Conservation (phyloP, 2,329 filamentous ascomycete species). For the Fusarium tuaranense region DNA sequence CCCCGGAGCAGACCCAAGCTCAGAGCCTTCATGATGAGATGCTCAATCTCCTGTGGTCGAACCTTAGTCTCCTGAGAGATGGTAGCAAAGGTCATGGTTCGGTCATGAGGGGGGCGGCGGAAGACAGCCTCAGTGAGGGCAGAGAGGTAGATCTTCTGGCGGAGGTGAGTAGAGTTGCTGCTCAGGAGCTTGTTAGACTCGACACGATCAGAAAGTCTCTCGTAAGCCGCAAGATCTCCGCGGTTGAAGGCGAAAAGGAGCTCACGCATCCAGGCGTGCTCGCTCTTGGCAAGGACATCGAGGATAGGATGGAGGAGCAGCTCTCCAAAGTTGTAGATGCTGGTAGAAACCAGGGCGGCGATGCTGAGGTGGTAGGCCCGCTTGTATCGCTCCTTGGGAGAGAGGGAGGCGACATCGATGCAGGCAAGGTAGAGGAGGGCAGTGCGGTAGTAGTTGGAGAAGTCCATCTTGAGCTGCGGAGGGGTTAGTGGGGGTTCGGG, state of each 20-base stretch:
- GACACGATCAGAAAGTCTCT: slow-evolving; percentile 84
- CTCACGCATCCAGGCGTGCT: slow-evolving; percentile 88
- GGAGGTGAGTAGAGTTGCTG: slow-evolving; percentile 84
- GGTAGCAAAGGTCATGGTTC: slow-evolving; percentile 90
- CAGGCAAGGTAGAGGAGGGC: slow-evolving; percentile 97
- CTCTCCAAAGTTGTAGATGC: slow-evolving; percentile 99
- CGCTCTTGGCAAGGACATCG: slow-evolving; percentile 78
- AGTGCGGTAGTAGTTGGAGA: slow-evolving; percentile 96
- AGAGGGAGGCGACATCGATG: slow-evolving; percentile 83
- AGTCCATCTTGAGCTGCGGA: slow-evolving; percentile 79
- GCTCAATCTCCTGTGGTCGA: slow-evolving; percentile 90
- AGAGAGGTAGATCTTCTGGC: slow-evolving; percentile 98
- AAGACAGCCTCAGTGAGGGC: slow-evolving; percentile 97
- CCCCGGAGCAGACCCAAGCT: slow-evolving; percentile 90
- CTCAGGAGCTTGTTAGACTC: slow-evolving; percentile 82
- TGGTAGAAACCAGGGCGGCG: slow-evolving; percentile 90
- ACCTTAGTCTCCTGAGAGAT: slow-evolving; percentile 96
- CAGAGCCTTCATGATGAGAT: slow-evolving; percentile 98
- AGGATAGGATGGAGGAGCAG: slow-evolving; percentile 97
- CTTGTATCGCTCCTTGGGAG: slow-evolving; percentile 78
- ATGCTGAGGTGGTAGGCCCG: slow-evolving; percentile 94
- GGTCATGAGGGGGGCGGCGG: slow-evolving; percentile 93
- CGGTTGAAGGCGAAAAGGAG: slow-evolving; percentile 99
- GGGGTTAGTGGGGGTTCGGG: slow-evolving; percentile 51
- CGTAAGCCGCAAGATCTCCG: slow-evolving; percentile 89